Evolutionary conservation across 1,139 yeast genomes (phyloP), one percentile per base, ranked within the genome.

Genomic region (Pichia sp.): DNA sequence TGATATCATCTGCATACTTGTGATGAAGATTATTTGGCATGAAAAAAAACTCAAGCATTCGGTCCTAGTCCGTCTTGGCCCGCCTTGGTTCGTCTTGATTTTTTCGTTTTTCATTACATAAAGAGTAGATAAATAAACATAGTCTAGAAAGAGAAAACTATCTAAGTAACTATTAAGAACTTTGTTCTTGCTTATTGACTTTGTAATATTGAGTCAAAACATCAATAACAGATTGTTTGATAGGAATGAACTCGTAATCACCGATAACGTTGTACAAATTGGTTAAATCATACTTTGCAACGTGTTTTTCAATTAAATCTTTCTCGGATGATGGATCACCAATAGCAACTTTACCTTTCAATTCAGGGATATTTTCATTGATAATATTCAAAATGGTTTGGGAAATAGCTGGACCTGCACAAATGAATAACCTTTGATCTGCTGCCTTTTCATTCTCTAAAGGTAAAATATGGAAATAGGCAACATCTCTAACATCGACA

Each of bases 401-500:
- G 36, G 59, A 54, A 36, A 61, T 54, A 43, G 62, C 67, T 42
- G 59, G 61, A 7, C 62, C 65, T 23, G 58, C 57, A 26, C 62
- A 55, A 48, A 69, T 55, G 40, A 71, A 64, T 43, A 67, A 61
- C 36, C 80, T 63, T 51, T 67, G 61, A 24, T 64, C 63, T 8
- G 58, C 59, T 5, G 65, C 54, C 1, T 54, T 43, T 6, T 48
- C 55, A 21, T 58, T 51, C 38, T 64, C 66, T 15, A 68, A 47
- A 1, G 72, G 69, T 4, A 59, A 53, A 22, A 68, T 53, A 42
- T 69, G 74, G 9, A 68, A 60, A 30, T 49, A 49, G 10, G 73
- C 72, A 28, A 66, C 71, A 47, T 69, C 73, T 46, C 72, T 61
- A 8, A 68, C 74, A 43, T 69, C 72, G 34, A 59, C 52, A 26